These are phyloP conservation scores for Populus hybrid DNA, from an alignment of 441 rosid species.

Conservation along the genomic window DNA sequence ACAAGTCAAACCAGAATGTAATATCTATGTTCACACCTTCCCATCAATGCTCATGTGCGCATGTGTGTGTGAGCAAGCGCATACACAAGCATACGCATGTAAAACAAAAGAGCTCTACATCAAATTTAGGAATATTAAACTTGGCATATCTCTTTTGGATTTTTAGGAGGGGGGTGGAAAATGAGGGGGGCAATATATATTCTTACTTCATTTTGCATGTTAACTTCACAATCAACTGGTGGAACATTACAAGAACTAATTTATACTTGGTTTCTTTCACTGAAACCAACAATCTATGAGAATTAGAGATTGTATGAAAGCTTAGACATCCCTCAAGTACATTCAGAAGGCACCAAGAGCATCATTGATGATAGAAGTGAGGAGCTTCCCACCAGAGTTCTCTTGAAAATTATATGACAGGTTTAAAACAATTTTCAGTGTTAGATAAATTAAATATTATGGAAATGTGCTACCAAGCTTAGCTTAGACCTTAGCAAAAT, in stretches of 20 bases:
- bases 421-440: neutral
- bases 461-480: neutral
- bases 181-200: neutral
- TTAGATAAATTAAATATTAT: neutral
- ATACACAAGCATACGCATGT: neutral
- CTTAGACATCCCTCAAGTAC: neutral
- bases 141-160: neutral
- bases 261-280: neutral
- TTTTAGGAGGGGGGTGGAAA: neutral
- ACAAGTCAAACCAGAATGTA: too few relatives aligned
- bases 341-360: neutral
- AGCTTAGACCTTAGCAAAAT: too few relatives aligned
- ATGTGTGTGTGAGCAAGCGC: neutral
- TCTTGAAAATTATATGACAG: neutral
- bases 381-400: neutral
- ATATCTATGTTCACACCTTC: neutral
- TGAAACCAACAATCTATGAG: neutral
- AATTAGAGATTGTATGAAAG: neutral
- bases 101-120: neutral
- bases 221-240: conserved; percentile 1
- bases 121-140: neutral
- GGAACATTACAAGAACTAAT: neutral
- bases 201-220: neutral
- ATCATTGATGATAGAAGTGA: neutral
- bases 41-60: neutral